Conservation (phyloP, 257 asterid species). For the Solanum sparsipilum region DNA sequence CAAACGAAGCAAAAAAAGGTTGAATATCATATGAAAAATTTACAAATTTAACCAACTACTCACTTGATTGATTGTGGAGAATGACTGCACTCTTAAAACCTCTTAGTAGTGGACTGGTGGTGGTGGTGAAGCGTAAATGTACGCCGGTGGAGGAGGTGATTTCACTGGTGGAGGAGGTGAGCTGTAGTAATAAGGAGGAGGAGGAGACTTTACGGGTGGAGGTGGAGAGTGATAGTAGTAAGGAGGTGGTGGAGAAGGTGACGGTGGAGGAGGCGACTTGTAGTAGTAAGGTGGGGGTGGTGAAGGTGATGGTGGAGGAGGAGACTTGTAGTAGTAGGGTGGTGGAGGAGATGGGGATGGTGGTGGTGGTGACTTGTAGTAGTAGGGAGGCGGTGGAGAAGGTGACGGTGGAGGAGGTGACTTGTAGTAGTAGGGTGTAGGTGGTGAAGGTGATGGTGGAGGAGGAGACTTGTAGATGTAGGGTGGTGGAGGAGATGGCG, state of each 20-base stretch:
- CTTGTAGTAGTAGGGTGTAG: background rate
- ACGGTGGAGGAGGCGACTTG: background rate
- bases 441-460: background rate
- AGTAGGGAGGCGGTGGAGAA: background rate
- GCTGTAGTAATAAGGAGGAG: background rate
- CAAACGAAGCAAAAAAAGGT: background rate
- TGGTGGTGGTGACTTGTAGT: background rate
- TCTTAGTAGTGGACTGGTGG: slow-evolving; percentile 4
- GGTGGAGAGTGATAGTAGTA: background rate
- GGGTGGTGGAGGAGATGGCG: background rate
- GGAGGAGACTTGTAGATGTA: background rate
- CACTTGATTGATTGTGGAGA: background rate
- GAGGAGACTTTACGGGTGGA: background rate
- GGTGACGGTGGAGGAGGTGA: background rate
- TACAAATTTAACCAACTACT: background rate
- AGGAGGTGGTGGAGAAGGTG: background rate
- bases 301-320: background rate
- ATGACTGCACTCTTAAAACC: background rate
- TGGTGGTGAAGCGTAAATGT: background rate
- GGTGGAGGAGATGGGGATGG: background rate
- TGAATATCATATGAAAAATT: background rate
- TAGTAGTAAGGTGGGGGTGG: background rate
- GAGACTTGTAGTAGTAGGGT: background rate
- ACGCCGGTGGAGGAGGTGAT: background rate
- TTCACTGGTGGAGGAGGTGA: background rate